Base-by-base conservation (phyloP, 129 eudicot genomes). In the Pittosporum tobira region DNA sequence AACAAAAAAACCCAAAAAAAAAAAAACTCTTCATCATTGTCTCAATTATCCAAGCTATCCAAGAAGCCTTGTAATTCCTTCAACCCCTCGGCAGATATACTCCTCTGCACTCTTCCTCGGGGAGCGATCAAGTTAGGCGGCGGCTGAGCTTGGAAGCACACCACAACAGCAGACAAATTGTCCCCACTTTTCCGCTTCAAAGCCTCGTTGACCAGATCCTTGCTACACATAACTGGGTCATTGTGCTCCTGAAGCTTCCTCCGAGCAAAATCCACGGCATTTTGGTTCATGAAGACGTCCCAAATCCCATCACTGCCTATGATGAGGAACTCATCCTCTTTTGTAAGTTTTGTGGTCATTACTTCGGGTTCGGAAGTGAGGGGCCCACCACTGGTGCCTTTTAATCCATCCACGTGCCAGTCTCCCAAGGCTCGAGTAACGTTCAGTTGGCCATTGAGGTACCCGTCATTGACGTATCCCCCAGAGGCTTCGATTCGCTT, bases 341-440 rank as follows among this genome's bases (percentile, higher is more conserved):
- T 72, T 0, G 95, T 91, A 1, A 91, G 70, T 28, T 65, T 75
- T 16, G 83, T 83, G 46, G 68, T 80, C 84, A 82, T 86, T 13
- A 91, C 67, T 77, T 91, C 98, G 0, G 98, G 98, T 70, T 85
- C 90, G 0, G 85, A 84, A 50, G 81, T 80, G 4, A 91, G 85
- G 62, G 98, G 98, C 21, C 98, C 98, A 44, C 88, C 94, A 19
- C 75, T 78, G 13, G 51, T 66, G 13, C 64, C 51, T 71, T 91
- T 91, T 27, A 91, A 52, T 18, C 89, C 95, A 51, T 91, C 98
- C 95, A 91, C 78, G 77, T 91, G 98, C 98, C 98, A 91, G 66
- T 91, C 95, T 34, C 98, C 98, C 13, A 91, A 63, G 23, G 98
- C 98, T 30, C 98, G 94, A 19, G 98, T 89, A 4, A 91, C 95